These are phyloP conservation scores for Petunia hybrid DNA, from an alignment of 305 asterid species.

Conservation along the genomic window DNA sequence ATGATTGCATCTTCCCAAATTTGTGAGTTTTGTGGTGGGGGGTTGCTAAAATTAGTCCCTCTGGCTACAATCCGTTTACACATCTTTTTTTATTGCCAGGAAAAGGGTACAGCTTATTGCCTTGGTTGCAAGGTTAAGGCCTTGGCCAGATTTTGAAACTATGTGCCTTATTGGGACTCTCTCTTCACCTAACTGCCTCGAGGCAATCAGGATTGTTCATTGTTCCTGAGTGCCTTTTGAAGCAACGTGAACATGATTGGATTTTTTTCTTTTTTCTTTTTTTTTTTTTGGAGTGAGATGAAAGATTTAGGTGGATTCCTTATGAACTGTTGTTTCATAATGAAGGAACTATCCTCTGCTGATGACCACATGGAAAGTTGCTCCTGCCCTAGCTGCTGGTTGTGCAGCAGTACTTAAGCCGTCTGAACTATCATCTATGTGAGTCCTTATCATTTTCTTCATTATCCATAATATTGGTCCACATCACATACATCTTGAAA, in stretches of 20 bases:
- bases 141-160: not conserved
- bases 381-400: slow-evolving; percentile 99
- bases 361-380: slow-evolving; percentile 99
- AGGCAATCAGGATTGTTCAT: not conserved
- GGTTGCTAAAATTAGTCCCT: not conserved
- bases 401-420: slow-evolving; percentile 96
- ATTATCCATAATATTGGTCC: not conserved
- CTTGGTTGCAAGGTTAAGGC: not conserved
- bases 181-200: not conserved
- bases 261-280: not conserved
- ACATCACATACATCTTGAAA: not conserved
- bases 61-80: not conserved
- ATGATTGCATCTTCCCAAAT: not conserved
- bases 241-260: slow-evolving; percentile 1
- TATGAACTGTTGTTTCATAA: slow-evolving; percentile 38
- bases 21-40: not conserved
- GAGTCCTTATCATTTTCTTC: slow-evolving; percentile 39
- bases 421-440: slow-evolving; percentile 92
- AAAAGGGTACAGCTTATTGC: not conserved
- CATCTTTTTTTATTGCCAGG: not conserved
- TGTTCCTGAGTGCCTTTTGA: not conserved
- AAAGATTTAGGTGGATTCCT: not conserved
- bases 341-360: slow-evolving; percentile 93
- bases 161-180: not conserved
- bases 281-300: not conserved